Conservation (phyloP, 371 early-diverging fungal species). For the Circinella minor region DNA sequence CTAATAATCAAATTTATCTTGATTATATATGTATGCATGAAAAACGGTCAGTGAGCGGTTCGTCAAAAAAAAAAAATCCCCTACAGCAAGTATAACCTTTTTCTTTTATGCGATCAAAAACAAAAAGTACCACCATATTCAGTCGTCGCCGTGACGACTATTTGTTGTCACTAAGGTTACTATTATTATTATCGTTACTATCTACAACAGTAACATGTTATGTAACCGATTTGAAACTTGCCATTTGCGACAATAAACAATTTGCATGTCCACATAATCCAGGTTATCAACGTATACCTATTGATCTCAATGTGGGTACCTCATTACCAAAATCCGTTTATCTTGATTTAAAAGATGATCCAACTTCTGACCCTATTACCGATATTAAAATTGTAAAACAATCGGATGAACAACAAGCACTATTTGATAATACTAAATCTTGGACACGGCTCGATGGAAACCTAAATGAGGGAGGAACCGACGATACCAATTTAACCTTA, state of each 20-base stretch:
- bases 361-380: slow-evolving; percentile 28
- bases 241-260: slow-evolving; percentile 25
- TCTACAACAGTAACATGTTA: slow-evolving; percentile 21
- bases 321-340: slow-evolving; percentile 32
- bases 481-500: slow-evolving; percentile 29
- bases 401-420: slow-evolving; percentile 5
- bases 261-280: slow-evolving; percentile 39
- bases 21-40: no score
- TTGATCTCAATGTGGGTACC: slow-evolving; percentile 49
- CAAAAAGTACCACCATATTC: no score
- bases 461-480: slow-evolving; percentile 39
- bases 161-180: background rate
- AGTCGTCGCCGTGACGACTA: no score
- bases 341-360: slow-evolving; percentile 48
- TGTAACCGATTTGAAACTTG: slow-evolving; percentile 36
- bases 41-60: no score
- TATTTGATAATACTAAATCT: no score
- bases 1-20: no score
- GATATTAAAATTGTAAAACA: slow-evolving; percentile 22
- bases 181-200: background rate
- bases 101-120: no score
- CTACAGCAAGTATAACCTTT: no score
- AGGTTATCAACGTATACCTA: slow-evolving; percentile 45
- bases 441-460: slow-evolving; percentile 31
- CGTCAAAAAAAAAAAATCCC: no score